phyloP scores from a whole-genome alignment of 2,329 filamentous ascomycete species.

The Rhinocladiella similis region DNA sequence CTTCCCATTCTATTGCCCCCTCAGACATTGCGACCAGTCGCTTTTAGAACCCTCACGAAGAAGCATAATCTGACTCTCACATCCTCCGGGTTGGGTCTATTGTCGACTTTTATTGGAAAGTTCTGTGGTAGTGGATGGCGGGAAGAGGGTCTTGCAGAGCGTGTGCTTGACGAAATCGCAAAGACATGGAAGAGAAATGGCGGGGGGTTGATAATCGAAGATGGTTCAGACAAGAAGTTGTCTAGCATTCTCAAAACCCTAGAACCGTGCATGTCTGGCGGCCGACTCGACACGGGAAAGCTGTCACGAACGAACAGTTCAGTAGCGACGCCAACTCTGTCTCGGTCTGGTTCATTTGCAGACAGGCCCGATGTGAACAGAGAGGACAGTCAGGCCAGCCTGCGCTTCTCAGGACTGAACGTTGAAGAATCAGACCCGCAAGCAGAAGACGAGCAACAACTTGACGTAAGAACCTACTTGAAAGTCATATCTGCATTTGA shows the following conservation, averaged over 20 bases:
- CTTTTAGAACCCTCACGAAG: slow-evolving; percentile 94
- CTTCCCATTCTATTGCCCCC: slow-evolving; percentile 88
- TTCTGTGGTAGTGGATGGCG: slow-evolving; percentile 96
- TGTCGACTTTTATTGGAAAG: slow-evolving; percentile 86
- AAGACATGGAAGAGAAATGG: slow-evolving; percentile 88
- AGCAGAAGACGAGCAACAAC: slow-evolving; percentile 58
- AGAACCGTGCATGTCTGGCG: slow-evolving; percentile 87
- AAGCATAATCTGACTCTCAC: slow-evolving; percentile 94
- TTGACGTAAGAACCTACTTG: slow-evolving; percentile 78
- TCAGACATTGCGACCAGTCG: slow-evolving; percentile 80
- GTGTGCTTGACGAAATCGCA: slow-evolving; percentile 87
- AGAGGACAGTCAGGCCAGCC: slow-evolving; percentile 66
- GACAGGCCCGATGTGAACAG: slow-evolving; percentile 42
- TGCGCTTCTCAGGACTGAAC: slow-evolving; percentile 54
- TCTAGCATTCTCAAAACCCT: slow-evolving; percentile 80
- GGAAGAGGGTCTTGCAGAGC: slow-evolving; percentile 89
- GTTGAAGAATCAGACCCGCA: slow-evolving; percentile 54
- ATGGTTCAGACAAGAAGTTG: slow-evolving; percentile 67
- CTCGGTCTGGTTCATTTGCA: slow-evolving; percentile 58
- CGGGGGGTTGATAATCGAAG: slow-evolving; percentile 88
- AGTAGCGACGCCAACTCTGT: slow-evolving; percentile 42
- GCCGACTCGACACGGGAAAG: slow-evolving; percentile 57
- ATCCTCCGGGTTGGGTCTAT: slow-evolving; percentile 77
- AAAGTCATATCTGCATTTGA: slow-evolving; percentile 81
- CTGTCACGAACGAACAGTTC: slow-evolving; percentile 45